Evolutionary conservation across 2,329 filamentous ascomycete genomes (phyloP).

Genomic region (Monosporascus sp.): DNA sequence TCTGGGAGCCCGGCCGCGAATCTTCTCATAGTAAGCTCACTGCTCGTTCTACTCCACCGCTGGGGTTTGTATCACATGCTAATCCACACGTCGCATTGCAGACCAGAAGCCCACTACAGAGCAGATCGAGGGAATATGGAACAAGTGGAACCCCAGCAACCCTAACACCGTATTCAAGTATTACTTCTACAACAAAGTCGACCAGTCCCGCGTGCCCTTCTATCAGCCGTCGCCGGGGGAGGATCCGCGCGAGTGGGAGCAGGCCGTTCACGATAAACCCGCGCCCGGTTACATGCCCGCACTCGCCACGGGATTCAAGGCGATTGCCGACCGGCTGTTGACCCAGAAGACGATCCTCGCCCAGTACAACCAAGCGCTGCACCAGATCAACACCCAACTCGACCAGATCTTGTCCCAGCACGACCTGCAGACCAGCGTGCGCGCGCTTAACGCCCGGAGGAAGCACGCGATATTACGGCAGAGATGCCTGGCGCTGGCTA

Average conservation of each 20-base stretch:
- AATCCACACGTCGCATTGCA: conserved; percentile 24
- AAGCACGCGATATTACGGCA: conserved; percentile 69
- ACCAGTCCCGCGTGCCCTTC: conserved; percentile 68
- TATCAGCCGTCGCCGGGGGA: conserved; percentile 67
- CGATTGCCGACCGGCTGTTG: conserved; percentile 66
- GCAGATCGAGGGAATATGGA: conserved; percentile 64
- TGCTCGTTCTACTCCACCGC: background rate
- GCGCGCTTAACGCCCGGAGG: conserved; percentile 66
- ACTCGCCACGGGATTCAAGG: conserved; percentile 67
- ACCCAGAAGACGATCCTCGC: conserved; percentile 66
- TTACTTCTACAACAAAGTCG: conserved; percentile 85
- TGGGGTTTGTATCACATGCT: conserved; percentile 2
- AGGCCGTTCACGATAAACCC: conserved; percentile 75
- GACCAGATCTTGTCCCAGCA: conserved; percentile 69
- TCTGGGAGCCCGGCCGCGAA: conserved; percentile 28
- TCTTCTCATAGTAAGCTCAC: conserved; percentile 16
- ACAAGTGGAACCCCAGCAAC: conserved; percentile 69
- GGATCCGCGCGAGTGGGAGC: conserved; percentile 76
- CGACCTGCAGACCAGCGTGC: conserved; percentile 70
- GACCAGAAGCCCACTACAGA: conserved; percentile 70
- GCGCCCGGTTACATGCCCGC: conserved; percentile 72
- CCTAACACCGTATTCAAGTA: conserved; percentile 71
- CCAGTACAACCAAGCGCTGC: conserved; percentile 66
- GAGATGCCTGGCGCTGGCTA: conserved; percentile 68
- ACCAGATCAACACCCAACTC: conserved; percentile 74